Evolutionary conservation across 768 basidiomycete species (phyloP).

Genomic region (Suillus spraguei): DNA sequence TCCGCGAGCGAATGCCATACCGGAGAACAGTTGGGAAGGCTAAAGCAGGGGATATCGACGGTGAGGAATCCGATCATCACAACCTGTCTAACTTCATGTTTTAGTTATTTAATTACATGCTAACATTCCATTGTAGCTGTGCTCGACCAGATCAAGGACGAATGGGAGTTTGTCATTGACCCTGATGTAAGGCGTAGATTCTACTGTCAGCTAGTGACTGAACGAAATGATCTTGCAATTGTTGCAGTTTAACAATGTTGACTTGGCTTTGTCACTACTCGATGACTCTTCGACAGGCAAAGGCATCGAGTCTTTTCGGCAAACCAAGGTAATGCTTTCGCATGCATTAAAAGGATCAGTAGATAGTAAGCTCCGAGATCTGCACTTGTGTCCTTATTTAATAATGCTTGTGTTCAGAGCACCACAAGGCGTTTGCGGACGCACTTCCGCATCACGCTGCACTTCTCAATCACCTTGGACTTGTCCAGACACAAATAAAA

Average conservation of each 20-base stretch:
- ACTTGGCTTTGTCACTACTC: slow-evolving; percentile 87
- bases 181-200: slow-evolving; percentile 59
- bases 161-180: slow-evolving; percentile 87
- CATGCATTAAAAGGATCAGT: slow-evolving; percentile 85
- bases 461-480: slow-evolving; percentile 68
- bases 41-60: slow-evolving; percentile 83
- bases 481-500: slow-evolving; percentile 74
- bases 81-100: neutral
- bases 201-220: slow-evolving; percentile 3
- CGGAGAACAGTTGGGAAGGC: slow-evolving; percentile 53
- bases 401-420: slow-evolving; percentile 48
- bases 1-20: slow-evolving; percentile 67
- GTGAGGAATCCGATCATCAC: slow-evolving; percentile 41
- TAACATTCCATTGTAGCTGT: slow-evolving; percentile 52
- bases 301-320: slow-evolving; percentile 74
- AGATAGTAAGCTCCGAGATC: slow-evolving; percentile 60
- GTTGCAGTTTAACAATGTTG: slow-evolving; percentile 87
- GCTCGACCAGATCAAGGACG: slow-evolving; percentile 82
- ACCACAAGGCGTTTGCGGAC: slow-evolving; percentile 95
- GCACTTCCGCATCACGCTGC: slow-evolving; percentile 89
- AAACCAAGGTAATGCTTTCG: slow-evolving; percentile 77
- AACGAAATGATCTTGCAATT: slow-evolving; percentile 14
- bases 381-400: slow-evolving; percentile 7
- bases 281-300: slow-evolving; percentile 75
- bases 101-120: neutral